A percentile compares a stretch with the other conserved stretches of the same genome.
These are phyloP conservation scores for Oryza brachyantha DNA, from an alignment of 176 grass and related monocot genomes.

Conservation along the genomic window DNA sequence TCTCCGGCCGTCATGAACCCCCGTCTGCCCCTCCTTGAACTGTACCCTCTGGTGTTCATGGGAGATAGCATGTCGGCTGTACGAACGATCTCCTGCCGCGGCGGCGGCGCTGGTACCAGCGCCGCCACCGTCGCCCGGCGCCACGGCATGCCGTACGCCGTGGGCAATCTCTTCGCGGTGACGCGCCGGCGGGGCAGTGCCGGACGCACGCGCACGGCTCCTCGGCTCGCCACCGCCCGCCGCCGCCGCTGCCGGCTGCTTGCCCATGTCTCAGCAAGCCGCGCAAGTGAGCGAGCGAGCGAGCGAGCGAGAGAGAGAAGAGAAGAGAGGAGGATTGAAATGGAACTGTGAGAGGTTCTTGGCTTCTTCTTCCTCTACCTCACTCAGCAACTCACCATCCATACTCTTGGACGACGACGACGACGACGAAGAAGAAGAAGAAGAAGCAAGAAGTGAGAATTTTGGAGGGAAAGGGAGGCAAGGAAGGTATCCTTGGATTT, in stretches of 20 bases:
- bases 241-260: not conserved
- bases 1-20: too few relatives aligned
- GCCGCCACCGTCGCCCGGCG: not conserved
- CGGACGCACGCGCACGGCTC: slow-evolving; percentile 1
- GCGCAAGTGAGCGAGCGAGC: not conserved
- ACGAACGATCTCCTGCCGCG: not conserved
- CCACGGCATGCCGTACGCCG: not conserved
- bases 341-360: not conserved
- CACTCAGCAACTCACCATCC: not conserved
- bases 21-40: not conserved
- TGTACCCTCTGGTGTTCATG: not conserved
- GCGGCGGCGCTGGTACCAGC: not conserved
- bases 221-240: not conserved
- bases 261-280: slow-evolving; percentile 22
- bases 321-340: not conserved
- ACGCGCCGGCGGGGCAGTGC: not conserved
- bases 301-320: not conserved
- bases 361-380: not conserved
- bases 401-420: not conserved
- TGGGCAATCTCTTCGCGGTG: not conserved
- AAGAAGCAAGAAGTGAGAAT: slow-evolving; percentile 11
- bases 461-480: slow-evolving; percentile 32
- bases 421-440: slow-evolving; percentile 1
- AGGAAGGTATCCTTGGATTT: slow-evolving; percentile 60
- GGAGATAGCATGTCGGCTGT: not conserved